Conservation (phyloP, 2,329 filamentous ascomycete species). For the Pestalotiopsis sp. region DNA sequence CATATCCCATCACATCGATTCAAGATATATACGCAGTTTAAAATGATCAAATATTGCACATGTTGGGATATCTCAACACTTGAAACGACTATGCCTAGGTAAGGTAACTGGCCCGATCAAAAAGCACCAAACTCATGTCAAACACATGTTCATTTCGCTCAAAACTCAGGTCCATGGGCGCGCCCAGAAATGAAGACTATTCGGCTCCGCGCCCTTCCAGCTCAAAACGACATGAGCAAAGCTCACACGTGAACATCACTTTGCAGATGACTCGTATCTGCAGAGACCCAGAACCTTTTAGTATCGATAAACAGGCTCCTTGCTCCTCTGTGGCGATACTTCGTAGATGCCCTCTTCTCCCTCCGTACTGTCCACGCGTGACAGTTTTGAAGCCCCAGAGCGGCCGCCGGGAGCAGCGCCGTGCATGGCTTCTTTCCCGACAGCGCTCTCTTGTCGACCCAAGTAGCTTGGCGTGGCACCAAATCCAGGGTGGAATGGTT, state of each 20-base stretch:
- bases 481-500: slow-evolving; percentile 38
- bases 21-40: background rate
- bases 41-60: background rate
- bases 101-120: background rate
- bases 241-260: background rate
- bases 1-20: background rate
- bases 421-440: slow-evolving; percentile 44
- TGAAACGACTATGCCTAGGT: background rate
- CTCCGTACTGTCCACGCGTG: slow-evolving; percentile 4
- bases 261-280: background rate
- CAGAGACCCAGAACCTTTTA: background rate
- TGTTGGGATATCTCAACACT: background rate
- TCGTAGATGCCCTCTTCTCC: slow-evolving; percentile 17
- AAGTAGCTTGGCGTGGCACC: slow-evolving; percentile 36
- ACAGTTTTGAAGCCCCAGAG: background rate
- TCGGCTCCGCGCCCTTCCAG: background rate
- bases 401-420: slow-evolving; percentile 32
- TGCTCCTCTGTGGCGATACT: slow-evolving; percentile 16
- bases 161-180: background rate
- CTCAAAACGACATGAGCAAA: background rate
- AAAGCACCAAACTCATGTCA: background rate
- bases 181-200: background rate
- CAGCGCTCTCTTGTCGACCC: slow-evolving; percentile 42
- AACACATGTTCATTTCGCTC: background rate
- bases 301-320: slow-evolving; percentile 22